phyloP scores from a whole-genome alignment of 495 filamentous ascomycete species.

The Neurospora sp. region DNA sequence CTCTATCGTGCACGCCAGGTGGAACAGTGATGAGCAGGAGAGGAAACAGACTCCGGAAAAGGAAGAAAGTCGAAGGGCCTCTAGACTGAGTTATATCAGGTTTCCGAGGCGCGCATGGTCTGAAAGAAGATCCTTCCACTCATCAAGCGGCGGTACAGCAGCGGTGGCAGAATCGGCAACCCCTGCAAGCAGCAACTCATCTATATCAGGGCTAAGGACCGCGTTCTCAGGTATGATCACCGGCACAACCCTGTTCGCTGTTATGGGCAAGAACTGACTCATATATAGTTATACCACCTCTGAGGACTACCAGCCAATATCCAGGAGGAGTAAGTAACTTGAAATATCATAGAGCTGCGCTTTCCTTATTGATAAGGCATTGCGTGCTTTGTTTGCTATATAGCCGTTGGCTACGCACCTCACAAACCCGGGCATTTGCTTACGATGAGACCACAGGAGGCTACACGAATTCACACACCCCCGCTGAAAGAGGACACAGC shows the following conservation, averaged over 20 bases:
- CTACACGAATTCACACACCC: constrained; percentile 37
- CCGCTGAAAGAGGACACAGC: constrained; percentile 24
- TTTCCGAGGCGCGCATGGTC: not conserved
- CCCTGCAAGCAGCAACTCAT: not conserved
- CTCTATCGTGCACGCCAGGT: not conserved
- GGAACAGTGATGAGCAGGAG: not conserved
- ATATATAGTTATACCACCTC: not conserved
- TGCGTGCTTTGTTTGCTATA: constrained; percentile 18
- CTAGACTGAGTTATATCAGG: not conserved
- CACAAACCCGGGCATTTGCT: not conserved
- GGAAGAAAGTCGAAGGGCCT: not conserved
- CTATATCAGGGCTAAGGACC: not conserved
- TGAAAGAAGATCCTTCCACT: not conserved
- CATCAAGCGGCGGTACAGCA: not conserved
- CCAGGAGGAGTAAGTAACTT: constrained; percentile 12
- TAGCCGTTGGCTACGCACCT: not conserved
- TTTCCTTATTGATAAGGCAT: not conserved
- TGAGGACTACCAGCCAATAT: constrained; percentile 5
- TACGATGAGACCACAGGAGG: constrained; percentile 26
- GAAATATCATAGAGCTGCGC: not conserved
- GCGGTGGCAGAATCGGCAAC: not conserved
- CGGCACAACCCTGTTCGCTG: not conserved
- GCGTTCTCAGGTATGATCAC: not conserved
- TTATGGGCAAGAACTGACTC: not conserved
- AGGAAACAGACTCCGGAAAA: not conserved